Conservation (phyloP, 2,329 filamentous ascomycete genomes). For the Colletotrichum euphorbiae region DNA sequence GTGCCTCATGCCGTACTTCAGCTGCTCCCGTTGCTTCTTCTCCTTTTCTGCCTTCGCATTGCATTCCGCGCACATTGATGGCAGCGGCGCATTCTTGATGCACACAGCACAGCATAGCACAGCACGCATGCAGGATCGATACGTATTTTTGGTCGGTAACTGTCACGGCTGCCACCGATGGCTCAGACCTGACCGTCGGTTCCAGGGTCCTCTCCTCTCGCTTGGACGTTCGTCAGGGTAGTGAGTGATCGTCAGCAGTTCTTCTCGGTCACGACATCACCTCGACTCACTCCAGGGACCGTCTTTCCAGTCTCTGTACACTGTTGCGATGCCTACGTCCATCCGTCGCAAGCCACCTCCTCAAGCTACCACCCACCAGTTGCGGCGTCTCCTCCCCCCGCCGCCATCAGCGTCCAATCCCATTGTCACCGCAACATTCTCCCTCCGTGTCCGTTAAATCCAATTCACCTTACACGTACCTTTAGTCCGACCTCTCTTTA, state of each 20-base stretch:
- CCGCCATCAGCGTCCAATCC: conserved; percentile 14
- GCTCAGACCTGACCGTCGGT: conserved; percentile 7
- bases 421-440: not conserved
- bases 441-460: too few relatives aligned
- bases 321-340: too few relatives aligned
- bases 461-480: too few relatives aligned
- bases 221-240: conserved; percentile 15
- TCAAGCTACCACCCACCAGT: not conserved
- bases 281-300: not conserved
- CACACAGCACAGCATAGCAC: not conserved
- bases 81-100: conserved; percentile 15
- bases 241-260: conserved; percentile 26
- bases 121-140: not conserved
- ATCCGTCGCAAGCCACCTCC: too few relatives aligned
- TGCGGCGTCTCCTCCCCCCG: not conserved
- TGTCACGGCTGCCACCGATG: conserved; percentile 2
- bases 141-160: not conserved
- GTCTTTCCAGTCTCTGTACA: not conserved
- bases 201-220: not conserved
- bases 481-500: too few relatives aligned
- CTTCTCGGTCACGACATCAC: not conserved
- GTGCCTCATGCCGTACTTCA: not conserved
- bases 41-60: not conserved
- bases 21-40: conserved; percentile 31
- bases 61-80: conserved; percentile 16